phyloP scores from a whole-genome alignment of 2,329 filamentous ascomycete genomes.

The Malbranchea zuffiana region DNA sequence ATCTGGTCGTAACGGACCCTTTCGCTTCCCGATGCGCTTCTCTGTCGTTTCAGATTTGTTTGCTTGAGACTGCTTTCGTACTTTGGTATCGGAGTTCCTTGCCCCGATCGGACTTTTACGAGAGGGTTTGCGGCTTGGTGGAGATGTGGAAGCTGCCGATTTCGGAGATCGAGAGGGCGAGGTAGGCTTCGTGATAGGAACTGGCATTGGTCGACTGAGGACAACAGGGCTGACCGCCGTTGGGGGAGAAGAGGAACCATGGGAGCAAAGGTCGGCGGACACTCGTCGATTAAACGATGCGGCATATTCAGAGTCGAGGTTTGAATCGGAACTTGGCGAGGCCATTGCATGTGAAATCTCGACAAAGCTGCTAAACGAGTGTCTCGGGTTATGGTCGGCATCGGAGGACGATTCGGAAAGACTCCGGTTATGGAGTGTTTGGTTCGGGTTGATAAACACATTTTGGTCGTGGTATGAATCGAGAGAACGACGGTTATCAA shows the following conservation, averaged over 20 bases:
- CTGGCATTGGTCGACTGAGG: slow-evolving; percentile 55
- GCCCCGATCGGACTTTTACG: slow-evolving; percentile 64
- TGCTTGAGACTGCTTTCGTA: slow-evolving; percentile 60
- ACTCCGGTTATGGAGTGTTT: slow-evolving; percentile 79
- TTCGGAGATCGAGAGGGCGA: slow-evolving; percentile 49
- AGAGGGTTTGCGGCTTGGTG: slow-evolving; percentile 53
- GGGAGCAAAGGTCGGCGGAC: slow-evolving; percentile 33
- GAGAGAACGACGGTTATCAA: slow-evolving; percentile 64
- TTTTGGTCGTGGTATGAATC: slow-evolving; percentile 52
- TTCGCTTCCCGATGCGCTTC: slow-evolving; percentile 86
- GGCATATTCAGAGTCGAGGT: slow-evolving; percentile 47
- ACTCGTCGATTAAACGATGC: slow-evolving; percentile 30
- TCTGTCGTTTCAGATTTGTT: slow-evolving; percentile 74
- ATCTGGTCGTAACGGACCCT: slow-evolving; percentile 80
- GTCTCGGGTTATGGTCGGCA: slow-evolving; percentile 49
- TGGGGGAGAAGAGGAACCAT: slow-evolving; percentile 32
- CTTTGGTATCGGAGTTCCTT: slow-evolving; percentile 74
- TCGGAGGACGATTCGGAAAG: slow-evolving; percentile 79
- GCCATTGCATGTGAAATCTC: slow-evolving; percentile 71
- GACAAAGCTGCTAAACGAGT: slow-evolving; percentile 67
- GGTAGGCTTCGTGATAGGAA: slow-evolving; percentile 36
- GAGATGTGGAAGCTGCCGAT: slow-evolving; percentile 54
- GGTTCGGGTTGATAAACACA: slow-evolving; percentile 82
- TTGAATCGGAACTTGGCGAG: slow-evolving; percentile 71
- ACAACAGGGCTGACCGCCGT: slow-evolving; percentile 54